Percentiles rank a stretch among this genome's conserved stretches.
Evolutionary conservation across 2,329 filamentous ascomycete genomes (phyloP).

Genomic region (Apiospora hydei): DNA sequence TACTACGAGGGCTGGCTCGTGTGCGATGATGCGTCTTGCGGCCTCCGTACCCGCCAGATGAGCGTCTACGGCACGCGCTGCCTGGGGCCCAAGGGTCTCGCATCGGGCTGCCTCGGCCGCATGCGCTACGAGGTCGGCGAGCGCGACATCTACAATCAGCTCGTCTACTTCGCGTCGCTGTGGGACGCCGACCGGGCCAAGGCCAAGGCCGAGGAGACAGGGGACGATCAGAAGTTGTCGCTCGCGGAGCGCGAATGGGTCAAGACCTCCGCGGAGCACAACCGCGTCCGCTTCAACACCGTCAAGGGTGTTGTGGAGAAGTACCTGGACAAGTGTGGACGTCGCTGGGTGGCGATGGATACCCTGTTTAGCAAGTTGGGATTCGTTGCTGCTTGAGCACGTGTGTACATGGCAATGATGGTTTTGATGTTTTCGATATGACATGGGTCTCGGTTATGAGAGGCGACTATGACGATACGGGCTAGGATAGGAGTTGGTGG

Average conservation of each 20-base stretch:
- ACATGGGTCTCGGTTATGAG: neutral
- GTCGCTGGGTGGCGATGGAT: constrained; percentile 95
- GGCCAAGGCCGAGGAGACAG: constrained; percentile 47
- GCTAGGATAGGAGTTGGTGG: constrained; percentile 8
- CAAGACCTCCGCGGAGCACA: constrained; percentile 78
- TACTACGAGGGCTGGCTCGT: constrained; percentile 95
- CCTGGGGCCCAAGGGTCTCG: constrained; percentile 84
- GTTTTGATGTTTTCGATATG: constrained; percentile 3
- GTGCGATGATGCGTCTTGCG: constrained; percentile 89
- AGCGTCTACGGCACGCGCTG: constrained; percentile 91
- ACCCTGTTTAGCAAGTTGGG: constrained; percentile 77
- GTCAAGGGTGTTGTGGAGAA: constrained; percentile 79
- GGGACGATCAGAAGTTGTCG: constrained; percentile 45
- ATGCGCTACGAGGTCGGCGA: constrained; percentile 91
- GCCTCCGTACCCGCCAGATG: constrained; percentile 87
- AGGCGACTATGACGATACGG: constrained; percentile 7
- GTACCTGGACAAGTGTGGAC: constrained; percentile 88
- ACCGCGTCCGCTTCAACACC: constrained; percentile 79
- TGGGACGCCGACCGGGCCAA: constrained; percentile 91
- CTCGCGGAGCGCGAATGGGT: constrained; percentile 70
- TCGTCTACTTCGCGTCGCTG: constrained; percentile 83
- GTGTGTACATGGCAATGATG: neutral
- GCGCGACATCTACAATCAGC: constrained; percentile 92
- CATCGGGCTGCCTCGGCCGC: constrained; percentile 80
- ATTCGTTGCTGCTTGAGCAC: neutral